A percentile compares a stretch with the other conserved stretches of the same genome.
Evolutionary conservation across 306 rosid species (phyloP).

Genomic region (Calophaca sinica): DNA sequence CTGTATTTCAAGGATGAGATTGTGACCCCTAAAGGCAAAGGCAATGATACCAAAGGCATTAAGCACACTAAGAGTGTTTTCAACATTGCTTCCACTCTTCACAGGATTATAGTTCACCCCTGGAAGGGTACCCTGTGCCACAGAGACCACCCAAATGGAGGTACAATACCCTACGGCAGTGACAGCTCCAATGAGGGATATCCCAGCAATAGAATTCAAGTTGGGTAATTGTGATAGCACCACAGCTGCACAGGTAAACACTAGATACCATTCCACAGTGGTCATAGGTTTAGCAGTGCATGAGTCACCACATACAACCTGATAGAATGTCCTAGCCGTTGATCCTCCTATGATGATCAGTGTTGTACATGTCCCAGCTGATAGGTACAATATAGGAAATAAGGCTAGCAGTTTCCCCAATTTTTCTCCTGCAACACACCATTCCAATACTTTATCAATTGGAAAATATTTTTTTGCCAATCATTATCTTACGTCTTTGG

Average conservation of each 20-base stretch:
- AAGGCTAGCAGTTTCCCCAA: constrained; percentile 50
- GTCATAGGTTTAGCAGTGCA: constrained; percentile 59
- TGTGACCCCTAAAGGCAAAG: constrained; percentile 66
- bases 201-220: constrained; percentile 62
- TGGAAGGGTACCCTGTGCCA: constrained; percentile 52
- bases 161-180: constrained; percentile 65
- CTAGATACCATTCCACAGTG: constrained; percentile 62
- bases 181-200: constrained; percentile 60
- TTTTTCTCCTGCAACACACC: constrained; percentile 55
- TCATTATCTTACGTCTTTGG: too few relatives aligned
- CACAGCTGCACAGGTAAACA: constrained; percentile 61
- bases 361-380: constrained; percentile 64
- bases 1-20: constrained; percentile 66
- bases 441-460: constrained; percentile 5
- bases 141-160: constrained; percentile 55
- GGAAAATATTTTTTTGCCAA: background rate
- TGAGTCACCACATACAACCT: constrained; percentile 52
- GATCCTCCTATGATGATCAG: constrained; percentile 69
- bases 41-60: constrained; percentile 64
- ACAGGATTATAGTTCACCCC: constrained; percentile 50
- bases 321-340: constrained; percentile 53
- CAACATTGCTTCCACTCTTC: background rate
- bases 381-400: constrained; percentile 63
- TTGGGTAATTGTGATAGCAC: constrained; percentile 58
- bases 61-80: constrained; percentile 43